These are phyloP conservation scores for Fusarium armeniacum DNA, from an alignment of 2,329 filamentous ascomycete species.

Conservation along the genomic window DNA sequence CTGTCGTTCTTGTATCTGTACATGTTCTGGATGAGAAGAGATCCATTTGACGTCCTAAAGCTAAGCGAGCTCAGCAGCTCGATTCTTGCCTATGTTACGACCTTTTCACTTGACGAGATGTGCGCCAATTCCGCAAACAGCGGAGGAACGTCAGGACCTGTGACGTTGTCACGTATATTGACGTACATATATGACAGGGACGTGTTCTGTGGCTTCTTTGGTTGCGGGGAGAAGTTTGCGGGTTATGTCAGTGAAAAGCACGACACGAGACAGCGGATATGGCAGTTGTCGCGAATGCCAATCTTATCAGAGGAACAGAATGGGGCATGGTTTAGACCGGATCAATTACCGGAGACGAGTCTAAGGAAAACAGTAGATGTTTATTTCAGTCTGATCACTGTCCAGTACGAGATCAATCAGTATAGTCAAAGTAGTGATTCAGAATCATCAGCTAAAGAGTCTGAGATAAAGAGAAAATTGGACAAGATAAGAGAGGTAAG, in stretches of 20 bases:
- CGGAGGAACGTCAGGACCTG: background rate
- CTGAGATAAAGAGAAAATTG: conserved; percentile 9
- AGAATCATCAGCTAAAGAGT: background rate
- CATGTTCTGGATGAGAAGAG: conserved; percentile 23
- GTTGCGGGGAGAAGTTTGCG: conserved; percentile 1
- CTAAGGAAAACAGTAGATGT: background rate
- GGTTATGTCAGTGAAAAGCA: conserved; percentile 18
- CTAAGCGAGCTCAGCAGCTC: background rate
- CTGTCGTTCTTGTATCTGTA: conserved; percentile 20
- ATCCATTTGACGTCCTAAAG: background rate
- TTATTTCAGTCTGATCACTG: conserved; percentile 11
- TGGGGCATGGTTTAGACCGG: conserved; percentile 5
- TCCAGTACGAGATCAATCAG: conserved; percentile 26
- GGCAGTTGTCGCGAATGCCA: conserved; percentile 9
- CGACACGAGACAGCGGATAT: conserved; percentile 22
- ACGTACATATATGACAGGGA: conserved; percentile 22
- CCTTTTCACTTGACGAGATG: conserved; percentile 9
- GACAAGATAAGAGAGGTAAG: conserved; percentile 16
- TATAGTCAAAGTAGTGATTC: conserved; percentile 3
- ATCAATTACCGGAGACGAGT: background rate
- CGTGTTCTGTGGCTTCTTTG: conserved; percentile 25
- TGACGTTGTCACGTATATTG: conserved; percentile 9
- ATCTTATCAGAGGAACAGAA: conserved; percentile 1
- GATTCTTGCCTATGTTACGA: conserved; percentile 11
- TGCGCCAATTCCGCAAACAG: background rate